These are phyloP conservation scores for Chalciporus sphaerocephalus DNA, from an alignment of 768 basidiomycete genomes.

Conservation along the genomic window DNA sequence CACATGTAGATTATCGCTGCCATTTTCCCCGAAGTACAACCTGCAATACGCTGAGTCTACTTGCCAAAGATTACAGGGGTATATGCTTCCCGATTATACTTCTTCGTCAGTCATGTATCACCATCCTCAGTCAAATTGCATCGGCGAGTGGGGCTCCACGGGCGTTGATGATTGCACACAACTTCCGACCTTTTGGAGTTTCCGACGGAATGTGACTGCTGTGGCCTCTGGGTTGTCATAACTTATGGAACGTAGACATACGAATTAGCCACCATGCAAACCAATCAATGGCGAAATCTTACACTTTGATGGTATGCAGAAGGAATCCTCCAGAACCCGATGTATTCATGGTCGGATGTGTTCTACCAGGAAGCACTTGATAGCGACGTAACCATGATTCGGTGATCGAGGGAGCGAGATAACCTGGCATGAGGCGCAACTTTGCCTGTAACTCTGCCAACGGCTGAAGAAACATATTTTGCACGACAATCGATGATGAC, in stretches of 20 bases:
- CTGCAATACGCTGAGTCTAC: constrained; percentile 6
- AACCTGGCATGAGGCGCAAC: constrained; percentile 61
- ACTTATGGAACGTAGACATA: constrained; percentile 30
- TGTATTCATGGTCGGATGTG: constrained; percentile 91
- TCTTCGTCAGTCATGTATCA: constrained; percentile 1
- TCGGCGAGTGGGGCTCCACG: constrained; percentile 7
- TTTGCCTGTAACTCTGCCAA: constrained; percentile 74
- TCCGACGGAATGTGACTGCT: constrained; percentile 44
- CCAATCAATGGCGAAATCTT: constrained; percentile 17
- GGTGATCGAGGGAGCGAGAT: constrained; percentile 73
- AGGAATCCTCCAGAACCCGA: constrained; percentile 88
- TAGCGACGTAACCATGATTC: constrained; percentile 88
- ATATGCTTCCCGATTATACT: not conserved
- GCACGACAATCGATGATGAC: constrained; percentile 81
- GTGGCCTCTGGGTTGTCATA: constrained; percentile 64
- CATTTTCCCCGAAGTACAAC: constrained; percentile 51
- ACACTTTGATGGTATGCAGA: constrained; percentile 86
- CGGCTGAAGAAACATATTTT: constrained; percentile 79
- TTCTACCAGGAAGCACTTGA: constrained; percentile 94
- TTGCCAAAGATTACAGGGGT: not conserved
- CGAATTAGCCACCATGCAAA: not conserved
- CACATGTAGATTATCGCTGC: constrained; percentile 48
- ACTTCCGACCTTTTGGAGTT: constrained; percentile 28
- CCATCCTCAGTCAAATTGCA: constrained; percentile 14
- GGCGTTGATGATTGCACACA: constrained; percentile 1